These are phyloP conservation scores for Sphaerostilbella broomeana DNA, from an alignment of 2,329 filamentous ascomycete genomes.

Conservation along the genomic window DNA sequence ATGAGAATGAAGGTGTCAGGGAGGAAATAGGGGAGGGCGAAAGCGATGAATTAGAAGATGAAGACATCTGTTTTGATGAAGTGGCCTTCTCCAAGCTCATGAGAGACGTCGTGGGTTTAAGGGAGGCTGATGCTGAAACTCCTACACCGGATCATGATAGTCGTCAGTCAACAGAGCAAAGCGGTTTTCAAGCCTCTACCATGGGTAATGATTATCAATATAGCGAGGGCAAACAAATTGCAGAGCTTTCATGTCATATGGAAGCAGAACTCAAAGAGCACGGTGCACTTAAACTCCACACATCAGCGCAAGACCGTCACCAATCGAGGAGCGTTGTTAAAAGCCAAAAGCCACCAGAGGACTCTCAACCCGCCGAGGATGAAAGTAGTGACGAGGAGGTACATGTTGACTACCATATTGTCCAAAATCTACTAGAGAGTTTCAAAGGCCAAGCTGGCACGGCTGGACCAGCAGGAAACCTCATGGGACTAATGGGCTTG, in stretches of 20 bases:
- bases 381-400: slow-evolving; percentile 54
- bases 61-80: slow-evolving; percentile 75
- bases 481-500: slow-evolving; percentile 81
- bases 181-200: no score
- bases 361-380: slow-evolving; percentile 26
- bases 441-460: slow-evolving; percentile 86
- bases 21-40: slow-evolving; percentile 42
- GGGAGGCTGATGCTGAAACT: slow-evolving; percentile 20
- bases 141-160: no score
- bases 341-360: slow-evolving; percentile 8
- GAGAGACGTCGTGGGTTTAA: slow-evolving; percentile 80
- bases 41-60: slow-evolving; percentile 58
- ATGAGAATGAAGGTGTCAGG: slow-evolving; percentile 63
- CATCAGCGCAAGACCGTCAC: slow-evolving; percentile 19
- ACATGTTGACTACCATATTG: slow-evolving; percentile 78
- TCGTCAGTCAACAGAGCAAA: no score
- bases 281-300: slow-evolving; percentile 55
- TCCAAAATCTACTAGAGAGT: slow-evolving; percentile 84
- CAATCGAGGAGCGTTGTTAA: slow-evolving; percentile 1
- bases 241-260: slow-evolving; percentile 60
- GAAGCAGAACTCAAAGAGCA: slow-evolving; percentile 65
- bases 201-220: no score
- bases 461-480: slow-evolving; percentile 78
- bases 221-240: no score
- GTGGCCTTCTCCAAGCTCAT: slow-evolving; percentile 81